These are phyloP conservation scores for Helicosporidium sp. DNA, from an alignment of 139 green algal species.

Conservation along the genomic window DNA sequence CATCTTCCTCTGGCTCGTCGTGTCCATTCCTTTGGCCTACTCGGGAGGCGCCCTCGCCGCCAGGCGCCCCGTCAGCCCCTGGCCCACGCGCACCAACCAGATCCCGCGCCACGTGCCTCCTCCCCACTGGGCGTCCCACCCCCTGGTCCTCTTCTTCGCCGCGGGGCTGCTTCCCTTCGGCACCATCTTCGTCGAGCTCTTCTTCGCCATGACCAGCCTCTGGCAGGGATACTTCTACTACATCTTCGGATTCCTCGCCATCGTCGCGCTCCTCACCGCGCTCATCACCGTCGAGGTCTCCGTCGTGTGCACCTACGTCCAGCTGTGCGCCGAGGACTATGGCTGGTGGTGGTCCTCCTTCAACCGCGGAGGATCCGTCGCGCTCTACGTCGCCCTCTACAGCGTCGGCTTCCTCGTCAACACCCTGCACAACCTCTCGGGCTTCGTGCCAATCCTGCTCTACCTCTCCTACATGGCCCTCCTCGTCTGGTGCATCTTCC, in stretches of 20 bases:
- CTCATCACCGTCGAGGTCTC: constrained; percentile 67
- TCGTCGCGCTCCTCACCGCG: constrained; percentile 62
- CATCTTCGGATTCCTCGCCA: constrained; percentile 74
- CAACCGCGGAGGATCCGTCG: constrained; percentile 49
- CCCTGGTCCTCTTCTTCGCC: constrained; percentile 55
- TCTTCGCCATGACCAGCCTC: constrained; percentile 83
- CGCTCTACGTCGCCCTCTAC: constrained; percentile 34
- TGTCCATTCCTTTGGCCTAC: constrained; percentile 20
- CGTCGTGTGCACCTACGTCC: constrained; percentile 64
- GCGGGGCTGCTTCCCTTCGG: constrained; percentile 84
- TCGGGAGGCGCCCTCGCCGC: constrained; percentile 24
- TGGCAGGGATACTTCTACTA: constrained; percentile 93
- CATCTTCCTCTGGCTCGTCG: constrained; percentile 47
- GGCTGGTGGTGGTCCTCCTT: constrained; percentile 81
- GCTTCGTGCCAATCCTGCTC: constrained; percentile 53
- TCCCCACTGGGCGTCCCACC: constrained; percentile 51
- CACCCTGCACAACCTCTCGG: constrained; percentile 38
- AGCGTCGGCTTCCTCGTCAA: constrained; percentile 47
- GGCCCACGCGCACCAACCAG: constrained; percentile 61
- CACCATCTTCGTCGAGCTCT: constrained; percentile 91
- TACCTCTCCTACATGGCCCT: constrained; percentile 74
- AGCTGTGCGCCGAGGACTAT: constrained; percentile 85
- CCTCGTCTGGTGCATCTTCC: constrained; percentile 49
- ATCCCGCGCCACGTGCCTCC: constrained; percentile 85
- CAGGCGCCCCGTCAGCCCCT: constrained; percentile 19